These are phyloP conservation scores for Malassezia psittaci DNA, from an alignment of 1,284 basidiomycete genomes.

Conservation along the genomic window DNA sequence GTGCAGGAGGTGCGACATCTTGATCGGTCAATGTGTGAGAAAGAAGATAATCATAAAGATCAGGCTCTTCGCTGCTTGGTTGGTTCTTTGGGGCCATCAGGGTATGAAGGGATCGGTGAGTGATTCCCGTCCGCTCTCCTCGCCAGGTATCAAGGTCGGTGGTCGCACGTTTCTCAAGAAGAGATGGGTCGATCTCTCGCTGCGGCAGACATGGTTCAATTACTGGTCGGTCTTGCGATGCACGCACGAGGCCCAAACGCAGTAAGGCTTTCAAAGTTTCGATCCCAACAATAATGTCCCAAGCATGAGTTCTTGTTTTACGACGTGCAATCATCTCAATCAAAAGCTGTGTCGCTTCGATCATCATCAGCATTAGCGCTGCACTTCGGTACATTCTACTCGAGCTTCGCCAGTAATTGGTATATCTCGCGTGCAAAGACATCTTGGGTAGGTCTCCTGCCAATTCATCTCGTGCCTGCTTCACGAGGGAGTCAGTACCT, in stretches of 20 bases:
- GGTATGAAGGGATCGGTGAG: conserved; percentile 32
- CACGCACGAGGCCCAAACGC: conserved; percentile 44
- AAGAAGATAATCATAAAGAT: conserved; percentile 43
- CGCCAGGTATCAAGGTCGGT: conserved; percentile 21
- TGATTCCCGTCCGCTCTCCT: conserved; percentile 31
- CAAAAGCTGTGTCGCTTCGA: conserved; percentile 47
- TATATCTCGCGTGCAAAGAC: conserved; percentile 49
- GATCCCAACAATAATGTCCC: conserved; percentile 49
- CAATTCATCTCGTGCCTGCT: neutral
- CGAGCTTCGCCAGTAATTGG: conserved; percentile 41
- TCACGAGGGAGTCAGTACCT: neutral
- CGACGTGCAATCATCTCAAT: conserved; percentile 49
- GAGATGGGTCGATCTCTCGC: conserved; percentile 42
- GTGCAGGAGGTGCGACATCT: conserved; percentile 32
- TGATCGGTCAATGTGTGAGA: conserved; percentile 35
- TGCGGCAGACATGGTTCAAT: conserved; percentile 48
- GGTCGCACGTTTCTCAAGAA: conserved; percentile 26
- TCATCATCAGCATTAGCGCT: conserved; percentile 41
- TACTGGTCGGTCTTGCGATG: conserved; percentile 42
- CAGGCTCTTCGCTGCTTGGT: conserved; percentile 2
- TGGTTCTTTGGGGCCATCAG: conserved; percentile 20
- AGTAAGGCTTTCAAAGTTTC: conserved; percentile 48
- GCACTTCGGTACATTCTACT: conserved; percentile 40
- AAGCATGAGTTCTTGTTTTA: conserved; percentile 33
- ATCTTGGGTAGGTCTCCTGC: conserved; percentile 23